Evolutionary conservation across 768 basidiomycete genomes (phyloP), one percentile per base, ranked within the genome.

Genomic region (Lactarius evosmus): DNA sequence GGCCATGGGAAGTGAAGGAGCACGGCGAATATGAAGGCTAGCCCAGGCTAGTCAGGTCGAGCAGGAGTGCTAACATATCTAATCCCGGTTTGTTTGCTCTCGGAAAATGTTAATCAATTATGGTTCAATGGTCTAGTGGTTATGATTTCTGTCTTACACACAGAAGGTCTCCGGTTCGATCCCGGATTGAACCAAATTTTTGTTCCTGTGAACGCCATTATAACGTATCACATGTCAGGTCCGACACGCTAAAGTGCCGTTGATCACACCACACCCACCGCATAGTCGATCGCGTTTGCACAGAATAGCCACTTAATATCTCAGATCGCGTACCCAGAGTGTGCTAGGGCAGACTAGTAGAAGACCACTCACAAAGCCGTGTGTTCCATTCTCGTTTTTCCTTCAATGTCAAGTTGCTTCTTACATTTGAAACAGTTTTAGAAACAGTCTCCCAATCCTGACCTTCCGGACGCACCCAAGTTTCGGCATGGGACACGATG

Each of bases 91-190:
- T 9, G 8, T 27, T 7, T 49, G 7, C 30, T 8, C 33, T 25
- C 19, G 25, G 29, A 38, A 12, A 16, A 25, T 4, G 0, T 22
- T 0, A 14, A 7, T 9, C 0, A 4, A 22, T n/a, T 16, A 56
- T 1, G 68, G 68, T 69, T 69, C 68, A 68, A 66, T 69, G 68
- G 68, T 69, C 68, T 69, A 69, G 68, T 69, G 68, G 68, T 69
- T 69, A 69, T 69, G 68, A 69, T 69, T 68, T 69, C 68, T 69
- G 68, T 69, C 68, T 69, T 69, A 69, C 68, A 69, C 68, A 69
- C 68, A 69, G 68, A 69, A 65, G 68, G 68, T 69, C 68, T 68
- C 67, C 68, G 49, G 68, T 69, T 69, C 68, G 68, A 69, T 65
- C 68, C 68, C 49, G 68, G 68, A 61, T 66, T 68, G 68, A 69